Evolutionary conservation across 495 filamentous ascomycete species (phyloP).

Genomic region (Penicillium cinerascens): DNA sequence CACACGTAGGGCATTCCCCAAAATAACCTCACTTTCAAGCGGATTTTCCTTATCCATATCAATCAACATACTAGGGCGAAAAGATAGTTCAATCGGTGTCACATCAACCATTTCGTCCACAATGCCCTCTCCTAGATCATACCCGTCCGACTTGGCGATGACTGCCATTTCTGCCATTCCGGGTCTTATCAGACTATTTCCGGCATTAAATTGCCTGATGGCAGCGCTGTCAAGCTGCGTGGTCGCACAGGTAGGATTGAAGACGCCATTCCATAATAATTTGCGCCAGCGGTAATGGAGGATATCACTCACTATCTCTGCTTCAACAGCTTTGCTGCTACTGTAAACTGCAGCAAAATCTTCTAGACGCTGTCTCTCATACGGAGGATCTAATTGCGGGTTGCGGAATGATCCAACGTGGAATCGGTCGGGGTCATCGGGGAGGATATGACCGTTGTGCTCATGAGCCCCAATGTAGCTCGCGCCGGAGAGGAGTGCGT

Average conservation of each 20-base stretch:
- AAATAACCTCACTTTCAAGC: slow-evolving; percentile 16
- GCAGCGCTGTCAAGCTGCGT: slow-evolving; percentile 15
- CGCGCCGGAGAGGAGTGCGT: slow-evolving; percentile 16
- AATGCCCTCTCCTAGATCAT: slow-evolving; percentile 7
- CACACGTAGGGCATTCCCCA: slow-evolving; percentile 15
- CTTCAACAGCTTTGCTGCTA: slow-evolving; percentile 8
- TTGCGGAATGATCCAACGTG: slow-evolving; percentile 11
- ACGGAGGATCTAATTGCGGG: not conserved
- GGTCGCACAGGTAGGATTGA: slow-evolving; percentile 15
- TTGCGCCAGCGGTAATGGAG: slow-evolving; percentile 15
- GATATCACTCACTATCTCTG: slow-evolving; percentile 10
- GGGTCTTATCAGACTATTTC: slow-evolving; percentile 12
- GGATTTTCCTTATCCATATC: slow-evolving; percentile 15
- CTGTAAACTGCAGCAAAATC: slow-evolving; percentile 12
- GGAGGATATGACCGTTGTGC: slow-evolving; percentile 9
- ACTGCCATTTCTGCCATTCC: slow-evolving; percentile 18
- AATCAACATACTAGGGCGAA: slow-evolving; percentile 17
- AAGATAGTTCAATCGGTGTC: slow-evolving; percentile 10
- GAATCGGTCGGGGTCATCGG: slow-evolving; percentile 11
- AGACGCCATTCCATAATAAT: slow-evolving; percentile 14
- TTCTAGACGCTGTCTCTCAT: slow-evolving; percentile 6
- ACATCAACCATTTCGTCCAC: slow-evolving; percentile 9
- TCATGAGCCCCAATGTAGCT: slow-evolving; percentile 17
- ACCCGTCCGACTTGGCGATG: slow-evolving; percentile 12
- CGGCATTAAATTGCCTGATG: slow-evolving; percentile 3